Conservation (phyloP, 2,329 filamentous ascomycete genomes). For the Aspergillus intermedius region DNA sequence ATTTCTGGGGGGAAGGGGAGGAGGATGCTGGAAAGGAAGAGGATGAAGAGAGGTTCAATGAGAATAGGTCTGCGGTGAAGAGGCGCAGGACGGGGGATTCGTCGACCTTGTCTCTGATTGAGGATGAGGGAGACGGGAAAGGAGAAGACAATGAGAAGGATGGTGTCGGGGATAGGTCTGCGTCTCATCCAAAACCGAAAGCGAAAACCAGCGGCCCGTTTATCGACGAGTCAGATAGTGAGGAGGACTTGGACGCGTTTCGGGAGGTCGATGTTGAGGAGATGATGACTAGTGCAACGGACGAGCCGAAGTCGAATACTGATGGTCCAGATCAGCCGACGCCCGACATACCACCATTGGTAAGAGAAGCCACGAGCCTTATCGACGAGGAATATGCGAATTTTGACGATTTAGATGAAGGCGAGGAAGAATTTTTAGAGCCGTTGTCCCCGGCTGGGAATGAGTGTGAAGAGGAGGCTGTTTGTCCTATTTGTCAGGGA, state of each 20-base stretch:
- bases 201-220: constrained; percentile 30
- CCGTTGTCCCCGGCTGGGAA: constrained; percentile 39
- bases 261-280: constrained; percentile 12
- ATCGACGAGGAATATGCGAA: constrained; percentile 43
- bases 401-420: constrained; percentile 57
- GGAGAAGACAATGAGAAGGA: constrained; percentile 14
- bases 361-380: constrained; percentile 45
- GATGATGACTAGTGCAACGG: not conserved
- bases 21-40: constrained; percentile 10
- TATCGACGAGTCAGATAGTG: constrained; percentile 48
- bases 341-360: constrained; percentile 35
- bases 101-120: not conserved
- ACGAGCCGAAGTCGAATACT: constrained; percentile 1
- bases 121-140: not conserved
- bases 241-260: constrained; percentile 37
- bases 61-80: constrained; percentile 26
- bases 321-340: constrained; percentile 9
- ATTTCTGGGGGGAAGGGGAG: constrained; percentile 27
- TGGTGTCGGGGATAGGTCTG: constrained; percentile 5
- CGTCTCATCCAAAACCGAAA: constrained; percentile 2
- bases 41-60: constrained; percentile 25
- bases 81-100: constrained; percentile 22
- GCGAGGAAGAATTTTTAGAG: constrained; percentile 60
- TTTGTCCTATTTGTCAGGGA: constrained; percentile 72
- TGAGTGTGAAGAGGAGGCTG: constrained; percentile 18